phyloP scores from a whole-genome alignment of 1,139 yeast genomes.

The Saccharomycopsis hybrid region DNA sequence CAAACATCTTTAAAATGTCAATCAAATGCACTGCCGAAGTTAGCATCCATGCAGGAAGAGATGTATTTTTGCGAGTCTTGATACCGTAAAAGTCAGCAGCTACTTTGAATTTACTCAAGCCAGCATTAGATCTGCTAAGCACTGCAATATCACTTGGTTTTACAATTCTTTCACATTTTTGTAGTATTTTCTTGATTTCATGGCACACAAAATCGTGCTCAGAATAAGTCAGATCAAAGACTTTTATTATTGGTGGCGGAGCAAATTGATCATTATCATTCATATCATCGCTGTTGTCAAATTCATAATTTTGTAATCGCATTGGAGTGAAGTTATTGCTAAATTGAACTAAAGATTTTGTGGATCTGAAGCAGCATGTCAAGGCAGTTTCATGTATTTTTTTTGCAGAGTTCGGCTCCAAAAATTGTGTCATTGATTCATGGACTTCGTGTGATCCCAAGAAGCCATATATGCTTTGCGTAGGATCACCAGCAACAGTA shows the following conservation, averaged over 20 bases:
- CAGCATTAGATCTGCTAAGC: constrained; percentile 48
- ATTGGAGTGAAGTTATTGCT: constrained; percentile 30
- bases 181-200: constrained; percentile 41
- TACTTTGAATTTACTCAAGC: constrained; percentile 39
- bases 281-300: too few species aligned
- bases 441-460: constrained; percentile 41
- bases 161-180: constrained; percentile 41
- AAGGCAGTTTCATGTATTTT: constrained; percentile 32
- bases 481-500: constrained; percentile 66
- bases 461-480: constrained; percentile 67
- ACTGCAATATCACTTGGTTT: constrained; percentile 47
- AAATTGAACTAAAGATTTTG: constrained; percentile 46
- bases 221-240: too few species aligned
- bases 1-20: constrained; percentile 41
- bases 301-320: too few species aligned
- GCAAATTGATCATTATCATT: too few species aligned
- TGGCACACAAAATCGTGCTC: constrained; percentile 27
- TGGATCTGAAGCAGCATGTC: constrained; percentile 49
- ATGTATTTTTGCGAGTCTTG: constrained; percentile 38
- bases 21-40: constrained; percentile 40
- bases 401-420: neutral
- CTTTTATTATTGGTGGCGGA: too few species aligned
- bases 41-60: constrained; percentile 46
- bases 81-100: constrained; percentile 39
- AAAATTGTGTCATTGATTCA: neutral